Evolutionary conservation across 139 green algal genomes (phyloP).

Genomic region (Zygnema circumcarinatum): DNA sequence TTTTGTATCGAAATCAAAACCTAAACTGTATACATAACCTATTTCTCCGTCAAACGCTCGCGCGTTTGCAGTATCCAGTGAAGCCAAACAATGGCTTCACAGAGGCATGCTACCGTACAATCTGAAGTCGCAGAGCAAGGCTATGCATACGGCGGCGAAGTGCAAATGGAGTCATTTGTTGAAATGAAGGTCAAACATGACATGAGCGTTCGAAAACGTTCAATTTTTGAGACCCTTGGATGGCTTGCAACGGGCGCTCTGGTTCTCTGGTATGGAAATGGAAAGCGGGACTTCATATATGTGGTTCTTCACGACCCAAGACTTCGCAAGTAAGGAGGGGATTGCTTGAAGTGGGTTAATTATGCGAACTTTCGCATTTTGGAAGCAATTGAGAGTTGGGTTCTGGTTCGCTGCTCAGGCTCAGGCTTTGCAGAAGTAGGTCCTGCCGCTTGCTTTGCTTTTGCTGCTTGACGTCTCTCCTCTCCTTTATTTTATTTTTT

Average conservation of each 20-base stretch:
- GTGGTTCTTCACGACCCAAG: constrained; percentile 1
- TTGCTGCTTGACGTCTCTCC: background rate
- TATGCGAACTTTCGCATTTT: background rate
- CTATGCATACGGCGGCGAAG: no score
- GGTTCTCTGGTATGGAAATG: constrained; percentile 29
- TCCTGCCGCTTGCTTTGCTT: constrained; percentile 15
- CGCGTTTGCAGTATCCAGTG: no score
- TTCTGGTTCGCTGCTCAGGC: background rate
- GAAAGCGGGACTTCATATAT: constrained; percentile 9
- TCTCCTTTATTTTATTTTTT: constrained; percentile 13
- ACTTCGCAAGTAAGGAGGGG: background rate
- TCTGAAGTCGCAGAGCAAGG: no score
- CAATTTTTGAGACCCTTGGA: constrained; percentile 2
- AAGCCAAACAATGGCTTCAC: no score
- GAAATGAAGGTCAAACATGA: no score
- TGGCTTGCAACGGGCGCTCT: background rate
- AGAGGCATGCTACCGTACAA: no score
- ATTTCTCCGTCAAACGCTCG: no score
- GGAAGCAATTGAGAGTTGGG: background rate
- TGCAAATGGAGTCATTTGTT: no score
- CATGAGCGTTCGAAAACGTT: no score
- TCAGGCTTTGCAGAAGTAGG: background rate
- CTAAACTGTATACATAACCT: no score
- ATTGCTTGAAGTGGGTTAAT: constrained; percentile 5
- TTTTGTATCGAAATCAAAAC: no score